Percentiles rank a stretch among this genome's conserved stretches.
These are phyloP conservation scores for Actinomucor elegans DNA, from an alignment of 371 early-diverging fungal species.

Conservation along the genomic window DNA sequence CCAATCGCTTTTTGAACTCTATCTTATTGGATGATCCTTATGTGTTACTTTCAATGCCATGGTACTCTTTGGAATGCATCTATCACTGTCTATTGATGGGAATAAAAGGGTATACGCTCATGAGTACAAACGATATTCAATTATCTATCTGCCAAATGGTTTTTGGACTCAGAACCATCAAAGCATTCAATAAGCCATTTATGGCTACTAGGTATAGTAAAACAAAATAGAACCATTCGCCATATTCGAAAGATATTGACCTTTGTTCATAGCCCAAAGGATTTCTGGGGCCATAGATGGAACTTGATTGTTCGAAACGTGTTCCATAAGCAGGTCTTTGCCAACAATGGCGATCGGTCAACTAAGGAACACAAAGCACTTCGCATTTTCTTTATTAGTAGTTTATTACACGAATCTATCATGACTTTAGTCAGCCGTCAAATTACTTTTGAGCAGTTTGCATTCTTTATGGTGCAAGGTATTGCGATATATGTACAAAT, in stretches of 20 bases:
- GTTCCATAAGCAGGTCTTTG: constrained; percentile 5
- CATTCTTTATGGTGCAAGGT: constrained; percentile 6
- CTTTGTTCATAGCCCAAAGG: not conserved
- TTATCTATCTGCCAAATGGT: not conserved
- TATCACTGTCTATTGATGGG: constrained; percentile 10
- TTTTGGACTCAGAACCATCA: not conserved
- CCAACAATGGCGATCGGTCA: too few species aligned
- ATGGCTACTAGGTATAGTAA: constrained; percentile 10
- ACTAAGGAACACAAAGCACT: too few species aligned
- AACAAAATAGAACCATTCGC: too few species aligned
- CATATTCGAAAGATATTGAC: too few species aligned
- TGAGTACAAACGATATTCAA: not conserved
- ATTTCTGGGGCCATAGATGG: constrained; percentile 15
- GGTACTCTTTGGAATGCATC: constrained; percentile 1
- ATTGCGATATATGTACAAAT: not conserved
- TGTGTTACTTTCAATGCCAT: not conserved
- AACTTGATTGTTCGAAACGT: constrained; percentile 10
- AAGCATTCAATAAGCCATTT: constrained; percentile 5
- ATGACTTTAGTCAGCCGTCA: constrained; percentile 65
- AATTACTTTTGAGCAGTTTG: constrained; percentile 72
- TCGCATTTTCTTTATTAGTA: constrained; percentile 4
- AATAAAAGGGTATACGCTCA: constrained; percentile 6
- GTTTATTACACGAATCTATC: constrained; percentile 39
- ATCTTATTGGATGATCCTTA: constrained; percentile 2
- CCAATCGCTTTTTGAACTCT: not conserved